Percentiles rank a stretch among this genome's conserved stretches.
Conservation (phyloP, 306 rosid species). For the Alnus glutinosa region DNA sequence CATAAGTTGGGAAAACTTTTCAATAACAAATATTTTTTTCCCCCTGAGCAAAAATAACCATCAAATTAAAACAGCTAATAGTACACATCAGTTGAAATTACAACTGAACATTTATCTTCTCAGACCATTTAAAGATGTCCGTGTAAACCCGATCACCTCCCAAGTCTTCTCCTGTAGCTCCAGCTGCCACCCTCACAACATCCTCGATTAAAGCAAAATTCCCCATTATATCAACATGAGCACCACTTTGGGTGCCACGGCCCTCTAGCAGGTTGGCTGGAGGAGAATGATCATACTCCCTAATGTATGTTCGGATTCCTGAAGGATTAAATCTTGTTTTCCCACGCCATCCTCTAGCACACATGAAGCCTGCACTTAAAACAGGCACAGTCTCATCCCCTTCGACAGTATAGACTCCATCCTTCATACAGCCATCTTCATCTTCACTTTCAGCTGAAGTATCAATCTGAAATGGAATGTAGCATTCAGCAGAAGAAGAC, state of each 20-base stretch:
- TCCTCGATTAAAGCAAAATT: conserved; percentile 84
- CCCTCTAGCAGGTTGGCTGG: conserved; percentile 77
- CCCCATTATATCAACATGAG: conserved; percentile 94
- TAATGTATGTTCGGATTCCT: conserved; percentile 49
- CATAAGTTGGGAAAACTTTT: no score
- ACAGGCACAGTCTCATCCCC: conserved; percentile 94
- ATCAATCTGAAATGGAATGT: conserved; percentile 79
- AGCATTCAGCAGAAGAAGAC: conserved; percentile 61
- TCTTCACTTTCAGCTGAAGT: conserved; percentile 52
- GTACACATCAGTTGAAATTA: conserved; percentile 12
- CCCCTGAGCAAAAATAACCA: no score
- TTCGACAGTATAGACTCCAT: conserved; percentile 69
- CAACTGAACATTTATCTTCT: conserved; percentile 56
- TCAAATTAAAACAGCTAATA: no score
- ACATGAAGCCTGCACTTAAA: conserved; percentile 86
- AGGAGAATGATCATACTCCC: conserved; percentile 84
- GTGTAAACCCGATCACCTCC: conserved; percentile 74
- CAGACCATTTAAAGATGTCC: conserved; percentile 80
- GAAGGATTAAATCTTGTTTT: conserved; percentile 79
- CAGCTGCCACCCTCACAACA: conserved; percentile 73
- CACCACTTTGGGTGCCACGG: conserved; percentile 80
- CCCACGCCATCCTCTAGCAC: conserved; percentile 83
- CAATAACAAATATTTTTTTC: no score
- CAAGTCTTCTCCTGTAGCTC: conserved; percentile 68
- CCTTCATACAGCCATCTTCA: conserved; percentile 58